Conservation (phyloP, 441 rosid genomes). For the Gossypium davidsonii region DNA sequence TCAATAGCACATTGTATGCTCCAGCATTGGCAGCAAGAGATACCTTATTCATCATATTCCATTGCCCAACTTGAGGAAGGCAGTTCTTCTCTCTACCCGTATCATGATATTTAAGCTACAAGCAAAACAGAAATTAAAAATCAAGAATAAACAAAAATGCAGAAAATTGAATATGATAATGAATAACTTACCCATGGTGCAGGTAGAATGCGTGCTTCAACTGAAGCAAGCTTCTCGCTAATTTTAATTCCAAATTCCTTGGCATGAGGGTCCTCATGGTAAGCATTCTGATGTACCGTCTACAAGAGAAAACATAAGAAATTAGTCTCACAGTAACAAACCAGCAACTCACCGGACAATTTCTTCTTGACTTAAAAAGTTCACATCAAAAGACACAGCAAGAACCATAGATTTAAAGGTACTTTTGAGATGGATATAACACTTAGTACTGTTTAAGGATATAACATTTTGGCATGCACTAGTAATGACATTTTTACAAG, state of each 20-base stretch:
- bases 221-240: conserved; percentile 76
- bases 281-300: conserved; percentile 74
- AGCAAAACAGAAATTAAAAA: background rate
- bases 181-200: conserved; percentile 62
- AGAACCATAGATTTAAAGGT: background rate
- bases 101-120: conserved; percentile 93
- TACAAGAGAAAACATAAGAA: conserved; percentile 22
- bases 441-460: background rate
- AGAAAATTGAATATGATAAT: background rate
- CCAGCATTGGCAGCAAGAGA: background rate
- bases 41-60: conserved; percentile 99
- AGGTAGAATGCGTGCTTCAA: conserved; percentile 91
- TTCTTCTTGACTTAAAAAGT: background rate
- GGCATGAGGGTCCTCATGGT: conserved; percentile 70
- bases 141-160: background rate
- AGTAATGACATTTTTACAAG: background rate
- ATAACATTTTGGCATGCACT: background rate
- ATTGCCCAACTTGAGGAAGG: conserved; percentile 83
- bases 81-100: conserved; percentile 78
- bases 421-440: background rate
- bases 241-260: conserved; percentile 90
- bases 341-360: background rate
- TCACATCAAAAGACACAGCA: background rate
- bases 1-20: background rate
- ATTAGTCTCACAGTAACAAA: background rate